Base-by-base conservation (phyloP, 495 filamentous ascomycete species). In the Daldinia decipiens region DNA sequence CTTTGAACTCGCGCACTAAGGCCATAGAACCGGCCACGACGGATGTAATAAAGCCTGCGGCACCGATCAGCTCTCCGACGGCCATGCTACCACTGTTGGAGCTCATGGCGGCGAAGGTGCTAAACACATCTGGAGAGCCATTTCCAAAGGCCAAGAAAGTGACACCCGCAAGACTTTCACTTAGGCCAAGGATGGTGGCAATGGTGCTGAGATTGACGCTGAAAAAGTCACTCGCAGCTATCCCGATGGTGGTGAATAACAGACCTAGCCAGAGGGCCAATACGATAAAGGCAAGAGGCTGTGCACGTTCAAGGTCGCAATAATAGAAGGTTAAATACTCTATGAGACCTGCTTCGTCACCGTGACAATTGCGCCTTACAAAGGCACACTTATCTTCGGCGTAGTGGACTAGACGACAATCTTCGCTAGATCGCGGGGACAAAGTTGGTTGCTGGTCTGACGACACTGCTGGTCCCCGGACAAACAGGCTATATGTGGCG, bases 21-120 rank as follows among this genome's bases (percentile, higher is more conserved):
- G 94, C 96, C 96, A 99, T 99, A 40, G 93, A 97, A n/a, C 96
- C 96, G 0, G 94, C 94, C 5, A 99, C 95, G 11, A 99, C 95
- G 2, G 94, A 91, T 3, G 95, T 95, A 76, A 99, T 99, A 79
- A 99, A 99, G 51, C 92, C 88, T 13, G 96, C 96, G 9, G 96
- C 96, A 17, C 96, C 96, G 31, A 99, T 93, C 56, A 99, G 83
- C 80, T 99, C 96, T 32, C 96, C 96, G 66, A 98, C 89, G 1
- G 96, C 96, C 79, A 99, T 85, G 79, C 94, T 97, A 3, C 94
- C 96, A 74, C 93, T 97, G 72, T 98, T 92, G 27, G 94, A 95
- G 76, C 89, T 90, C 94, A 99, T 98, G 64, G 96, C 96, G 31
- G 95, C 96, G 76, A 98, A 98, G 3, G 96, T 99, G 40, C 93